These are phyloP conservation scores for Solanum chmielewskii DNA, from an alignment of 257 asterid species.

Conservation along the genomic window DNA sequence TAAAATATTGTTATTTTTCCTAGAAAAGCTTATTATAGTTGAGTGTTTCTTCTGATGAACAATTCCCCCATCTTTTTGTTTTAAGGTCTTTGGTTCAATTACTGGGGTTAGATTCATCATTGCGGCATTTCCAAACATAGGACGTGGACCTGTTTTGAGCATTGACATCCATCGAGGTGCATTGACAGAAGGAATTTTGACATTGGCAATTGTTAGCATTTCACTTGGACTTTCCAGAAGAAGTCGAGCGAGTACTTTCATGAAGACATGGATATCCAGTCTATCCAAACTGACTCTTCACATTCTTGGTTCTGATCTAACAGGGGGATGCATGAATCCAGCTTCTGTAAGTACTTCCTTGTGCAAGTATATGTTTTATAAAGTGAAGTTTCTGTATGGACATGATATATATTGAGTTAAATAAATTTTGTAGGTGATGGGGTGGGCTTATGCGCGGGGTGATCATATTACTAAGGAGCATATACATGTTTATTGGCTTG, in stretches of 20 bases:
- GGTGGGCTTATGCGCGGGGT: slow-evolving; percentile 89
- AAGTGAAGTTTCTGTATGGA: neutral
- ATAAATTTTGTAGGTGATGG: slow-evolving; percentile 51
- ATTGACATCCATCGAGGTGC: slow-evolving; percentile 75
- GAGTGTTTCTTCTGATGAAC: neutral
- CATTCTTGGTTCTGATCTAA: slow-evolving; percentile 76
- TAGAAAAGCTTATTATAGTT: neutral
- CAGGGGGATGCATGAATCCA: slow-evolving; percentile 98
- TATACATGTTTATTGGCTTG: slow-evolving; percentile 79
- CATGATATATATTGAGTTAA: neutral
- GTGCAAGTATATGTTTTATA: neutral
- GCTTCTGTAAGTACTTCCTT: slow-evolving; percentile 56
- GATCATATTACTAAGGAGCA: slow-evolving; percentile 73
- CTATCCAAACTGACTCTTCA: slow-evolving; percentile 73
- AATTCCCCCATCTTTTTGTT: neutral
- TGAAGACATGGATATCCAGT: slow-evolving; percentile 88
- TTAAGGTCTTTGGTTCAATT: slow-evolving; percentile 66
- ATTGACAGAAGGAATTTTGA: slow-evolving; percentile 62
- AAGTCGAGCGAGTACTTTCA: slow-evolving; percentile 33
- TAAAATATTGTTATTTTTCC: neutral
- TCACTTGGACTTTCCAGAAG: slow-evolving; percentile 44
- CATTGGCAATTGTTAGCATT: slow-evolving; percentile 50
- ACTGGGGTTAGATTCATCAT: slow-evolving; percentile 58
- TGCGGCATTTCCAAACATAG: slow-evolving; percentile 44
- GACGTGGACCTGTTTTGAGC: slow-evolving; percentile 52